Evolutionary conservation across 306 rosid genomes (phyloP).

Genomic region (Pterocarpus macrocarpus): DNA sequence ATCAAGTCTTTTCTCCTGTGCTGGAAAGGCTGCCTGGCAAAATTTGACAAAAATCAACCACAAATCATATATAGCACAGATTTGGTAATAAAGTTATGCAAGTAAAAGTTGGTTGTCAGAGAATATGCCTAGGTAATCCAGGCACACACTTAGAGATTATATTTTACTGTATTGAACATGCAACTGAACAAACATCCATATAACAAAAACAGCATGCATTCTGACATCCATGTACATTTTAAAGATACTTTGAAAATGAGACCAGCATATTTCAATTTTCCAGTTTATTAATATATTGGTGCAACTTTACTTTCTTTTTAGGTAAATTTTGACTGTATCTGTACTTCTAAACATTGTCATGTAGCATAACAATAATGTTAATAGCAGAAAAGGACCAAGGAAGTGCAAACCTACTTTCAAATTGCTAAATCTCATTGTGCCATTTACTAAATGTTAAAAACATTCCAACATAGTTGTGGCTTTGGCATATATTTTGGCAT

Average conservation of each 20-base stretch:
- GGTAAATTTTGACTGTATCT: neutral
- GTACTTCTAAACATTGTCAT: conserved; percentile 4
- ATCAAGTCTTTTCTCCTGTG: conserved; percentile 90
- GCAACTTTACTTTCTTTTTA: conserved; percentile 15
- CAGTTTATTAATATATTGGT: conserved; percentile 16
- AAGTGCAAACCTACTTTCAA: conserved; percentile 19
- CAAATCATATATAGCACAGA: conserved; percentile 36
- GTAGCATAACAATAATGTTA: neutral
- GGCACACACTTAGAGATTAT: conserved; percentile 15
- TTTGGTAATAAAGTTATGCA: conserved; percentile 22
- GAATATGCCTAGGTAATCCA: conserved; percentile 7
- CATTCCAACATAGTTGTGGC: too few relatives aligned
- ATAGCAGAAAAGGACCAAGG: conserved; percentile 18
- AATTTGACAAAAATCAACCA: conserved; percentile 41
- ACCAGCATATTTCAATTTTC: conserved; percentile 17
- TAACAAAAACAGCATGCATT: conserved; percentile 11
- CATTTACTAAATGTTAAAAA: conserved; percentile 3
- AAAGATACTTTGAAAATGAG: conserved; percentile 8
- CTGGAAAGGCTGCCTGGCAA: conserved; percentile 88
- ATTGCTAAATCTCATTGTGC: conserved; percentile 19
- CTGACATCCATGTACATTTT: conserved; percentile 27
- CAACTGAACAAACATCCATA: conserved; percentile 19
- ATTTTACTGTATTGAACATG: conserved; percentile 12
- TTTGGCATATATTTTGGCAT: too few relatives aligned
- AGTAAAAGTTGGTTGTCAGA: conserved; percentile 20